Percentiles rank a stretch among this genome's conserved stretches.
phyloP scores from a whole-genome alignment of 2,329 filamentous ascomycete genomes.

The Hymenoscyphus infarciens region DNA sequence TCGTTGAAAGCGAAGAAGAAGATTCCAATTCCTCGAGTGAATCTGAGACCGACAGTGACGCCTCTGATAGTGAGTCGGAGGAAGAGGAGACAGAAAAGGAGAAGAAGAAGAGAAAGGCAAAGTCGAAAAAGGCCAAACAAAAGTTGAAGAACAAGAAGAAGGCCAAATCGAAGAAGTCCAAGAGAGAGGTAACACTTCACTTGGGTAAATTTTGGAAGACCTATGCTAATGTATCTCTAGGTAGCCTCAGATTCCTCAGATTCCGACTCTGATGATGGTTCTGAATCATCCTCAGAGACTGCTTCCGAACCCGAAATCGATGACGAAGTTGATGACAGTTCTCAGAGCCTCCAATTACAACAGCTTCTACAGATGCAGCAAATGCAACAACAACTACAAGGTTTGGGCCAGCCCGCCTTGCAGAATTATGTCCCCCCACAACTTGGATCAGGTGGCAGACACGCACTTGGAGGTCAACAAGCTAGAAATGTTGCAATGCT shows the following conservation, averaged over 20 bases:
- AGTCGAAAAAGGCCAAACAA: slow-evolving; percentile 36
- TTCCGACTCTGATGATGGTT: slow-evolving; percentile 34
- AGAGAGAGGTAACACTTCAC: slow-evolving; percentile 32
- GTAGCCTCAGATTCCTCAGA: slow-evolving; percentile 34
- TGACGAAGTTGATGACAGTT: slow-evolving; percentile 16
- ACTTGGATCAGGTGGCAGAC: not conserved
- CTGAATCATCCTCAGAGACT: slow-evolving; percentile 22
- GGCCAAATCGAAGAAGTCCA: slow-evolving; percentile 40
- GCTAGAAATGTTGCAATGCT: slow-evolving; percentile 24
- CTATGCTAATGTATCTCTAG: slow-evolving; percentile 21
- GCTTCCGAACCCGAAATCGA: slow-evolving; percentile 16
- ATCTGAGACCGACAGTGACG: slow-evolving; percentile 20
- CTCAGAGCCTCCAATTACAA: slow-evolving; percentile 23
- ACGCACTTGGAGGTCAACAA: not conserved
- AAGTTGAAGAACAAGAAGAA: slow-evolving; percentile 36
- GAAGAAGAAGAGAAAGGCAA: slow-evolving; percentile 35
- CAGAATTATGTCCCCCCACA: not conserved
- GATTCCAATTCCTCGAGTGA: slow-evolving; percentile 21
- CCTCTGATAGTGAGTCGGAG: slow-evolving; percentile 22
- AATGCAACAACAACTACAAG: slow-evolving; percentile 26
- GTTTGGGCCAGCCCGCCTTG: slow-evolving; percentile 11
- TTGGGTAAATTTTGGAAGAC: not conserved
- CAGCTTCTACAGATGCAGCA: slow-evolving; percentile 30
- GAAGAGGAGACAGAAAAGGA: slow-evolving; percentile 32
- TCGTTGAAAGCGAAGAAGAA: slow-evolving; percentile 25